phyloP scores from a whole-genome alignment of 2,329 filamentous ascomycete genomes.

The Botryosphaeria dothidea region DNA sequence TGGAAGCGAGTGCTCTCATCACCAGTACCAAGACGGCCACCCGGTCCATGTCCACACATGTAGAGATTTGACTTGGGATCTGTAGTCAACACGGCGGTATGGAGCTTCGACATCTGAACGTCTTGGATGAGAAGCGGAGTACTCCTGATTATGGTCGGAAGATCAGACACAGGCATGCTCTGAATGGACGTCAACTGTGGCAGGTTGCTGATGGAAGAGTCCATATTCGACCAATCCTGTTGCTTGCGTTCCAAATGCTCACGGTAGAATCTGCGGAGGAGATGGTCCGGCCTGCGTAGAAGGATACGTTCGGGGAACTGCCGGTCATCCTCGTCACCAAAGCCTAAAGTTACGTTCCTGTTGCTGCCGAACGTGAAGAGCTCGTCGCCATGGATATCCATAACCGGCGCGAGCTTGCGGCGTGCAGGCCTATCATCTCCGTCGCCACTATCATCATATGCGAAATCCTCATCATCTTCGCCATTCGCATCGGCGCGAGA shows the following conservation, averaged over 20 bases:
- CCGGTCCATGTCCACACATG: constrained; percentile 87
- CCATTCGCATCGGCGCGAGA: constrained; percentile 28
- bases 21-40: constrained; percentile 84
- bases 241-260: constrained; percentile 60
- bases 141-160: constrained; percentile 73
- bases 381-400: constrained; percentile 69
- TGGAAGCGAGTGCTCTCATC: constrained; percentile 88
- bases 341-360: constrained; percentile 87
- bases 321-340: constrained; percentile 93
- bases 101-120: constrained; percentile 84
- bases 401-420: constrained; percentile 26
- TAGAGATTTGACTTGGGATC: constrained; percentile 91
- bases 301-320: constrained; percentile 86
- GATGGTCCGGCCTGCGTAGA: constrained; percentile 73
- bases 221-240: constrained; percentile 41
- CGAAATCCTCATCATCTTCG: constrained; percentile 56
- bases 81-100: constrained; percentile 83
- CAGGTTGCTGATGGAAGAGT: constrained; percentile 29
- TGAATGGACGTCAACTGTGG: constrained; percentile 25
- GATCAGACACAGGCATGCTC: constrained; percentile 49
- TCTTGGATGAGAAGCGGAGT: constrained; percentile 76
- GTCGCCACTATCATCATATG: constrained; percentile 43
- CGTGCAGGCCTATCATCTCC: constrained; percentile 23
- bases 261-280: constrained; percentile 72
- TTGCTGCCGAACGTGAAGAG: constrained; percentile 95